Percentiles rank a stretch among this genome's conserved stretches.
These are phyloP conservation scores for Oryza nivara DNA, from an alignment of 176 grass and related monocot genomes.

Conservation along the genomic window DNA sequence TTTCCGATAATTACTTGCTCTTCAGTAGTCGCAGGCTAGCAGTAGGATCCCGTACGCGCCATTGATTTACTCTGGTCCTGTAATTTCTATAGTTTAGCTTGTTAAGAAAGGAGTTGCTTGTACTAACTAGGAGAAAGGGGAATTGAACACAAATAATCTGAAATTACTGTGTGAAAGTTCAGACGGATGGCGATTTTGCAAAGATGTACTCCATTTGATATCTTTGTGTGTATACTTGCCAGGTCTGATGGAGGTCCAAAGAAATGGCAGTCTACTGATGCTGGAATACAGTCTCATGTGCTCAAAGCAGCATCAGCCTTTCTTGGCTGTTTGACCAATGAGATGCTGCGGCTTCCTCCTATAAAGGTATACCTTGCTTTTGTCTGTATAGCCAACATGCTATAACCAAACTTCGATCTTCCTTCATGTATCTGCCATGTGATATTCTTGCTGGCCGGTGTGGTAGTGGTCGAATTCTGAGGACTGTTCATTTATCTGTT, in stretches of 20 bases:
- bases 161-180: no score
- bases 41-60: background rate
- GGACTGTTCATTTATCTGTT: background rate
- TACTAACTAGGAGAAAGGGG: background rate
- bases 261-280: conserved; percentile 64
- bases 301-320: conserved; percentile 59
- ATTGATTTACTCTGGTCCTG: background rate
- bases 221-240: background rate
- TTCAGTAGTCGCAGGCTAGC: background rate
- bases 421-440: no score
- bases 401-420: no score
- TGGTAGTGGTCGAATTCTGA: background rate
- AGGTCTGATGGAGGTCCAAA: conserved; percentile 57
- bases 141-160: background rate
- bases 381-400: no score
- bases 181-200: background rate
- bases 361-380: conserved; percentile 49
- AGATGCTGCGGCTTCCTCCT: conserved; percentile 48
- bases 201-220: background rate
- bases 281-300: conserved; percentile 63
- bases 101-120: background rate
- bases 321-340: conserved; percentile 45
- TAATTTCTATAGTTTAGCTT: background rate
- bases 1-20: background rate
- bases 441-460: background rate